Base-by-base conservation (phyloP, 1,284 basidiomycete species). In the Ceratobasidium sp. region DNA sequence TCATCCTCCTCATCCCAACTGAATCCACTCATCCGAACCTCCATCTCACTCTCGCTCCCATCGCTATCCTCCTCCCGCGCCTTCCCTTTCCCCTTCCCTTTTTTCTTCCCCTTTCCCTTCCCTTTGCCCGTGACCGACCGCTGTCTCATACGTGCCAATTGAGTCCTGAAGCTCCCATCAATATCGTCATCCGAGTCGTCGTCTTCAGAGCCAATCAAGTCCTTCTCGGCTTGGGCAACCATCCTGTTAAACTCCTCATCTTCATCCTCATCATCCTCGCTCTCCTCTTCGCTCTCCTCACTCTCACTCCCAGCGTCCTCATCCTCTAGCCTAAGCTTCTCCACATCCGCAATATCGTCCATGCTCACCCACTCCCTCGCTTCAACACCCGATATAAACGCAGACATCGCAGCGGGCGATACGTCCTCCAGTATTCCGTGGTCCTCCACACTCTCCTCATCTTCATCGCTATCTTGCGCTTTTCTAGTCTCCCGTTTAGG, bases 1-100 rank as follows among this genome's bases (percentile, higher is more conserved):
- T 94, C 90, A 75, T 93, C 90, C 31, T 87, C 80, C 57, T 91
- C 90, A 0, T 86, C 87, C 88, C 89, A 90, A 0, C 86, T 80
- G 53, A 79, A 78, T 51, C 59, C 53, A 27, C 69, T 31, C 45
- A 47, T 56, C 54, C 27, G 33, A 57, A 69, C 19, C 2, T 81
- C 80, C 62, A 82, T 82, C 48, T 77, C 76, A 75, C 83, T 83
- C 69, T 82, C 78, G n/a, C n/a, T n/a, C n/a, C n/a, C n/a, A 24
- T 81, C 80, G 0, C 76, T 76, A n/a, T 72, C 56, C 9, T 41
- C 67, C 45, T 47, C 47, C 5, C 66, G 53, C 1, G 11, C 53
- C 24, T 72, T 72, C 24, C 67, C 67, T 75, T 54, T 76, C 59
- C 33, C 69, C 57, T 54, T 73, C 36, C 50, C 7, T 44, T n/a